These are phyloP conservation scores for Flueggea neowawraea DNA, from an alignment of 441 rosid species.

Conservation along the genomic window DNA sequence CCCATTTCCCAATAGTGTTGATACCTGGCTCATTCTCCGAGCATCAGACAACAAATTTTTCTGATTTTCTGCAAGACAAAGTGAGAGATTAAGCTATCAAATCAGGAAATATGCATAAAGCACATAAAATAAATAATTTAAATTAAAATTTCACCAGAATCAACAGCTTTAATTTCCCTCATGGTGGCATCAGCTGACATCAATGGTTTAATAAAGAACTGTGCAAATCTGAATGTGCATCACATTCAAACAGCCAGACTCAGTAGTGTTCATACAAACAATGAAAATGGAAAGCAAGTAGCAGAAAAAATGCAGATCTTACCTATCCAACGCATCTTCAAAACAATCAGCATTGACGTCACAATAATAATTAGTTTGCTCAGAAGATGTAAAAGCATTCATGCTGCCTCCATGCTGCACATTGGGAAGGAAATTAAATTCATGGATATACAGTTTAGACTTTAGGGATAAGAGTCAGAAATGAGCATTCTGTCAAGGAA, in stretches of 20 bases:
- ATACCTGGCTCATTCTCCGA: conserved; percentile 90
- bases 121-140: conserved; percentile 1
- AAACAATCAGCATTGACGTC: conserved; percentile 71
- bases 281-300: conserved; percentile 1
- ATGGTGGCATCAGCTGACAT: conserved; percentile 92
- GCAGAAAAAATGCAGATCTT: conserved; percentile 5
- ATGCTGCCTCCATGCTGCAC: conserved; percentile 89
- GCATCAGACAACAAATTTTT: conserved; percentile 80
- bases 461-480: too few species aligned
- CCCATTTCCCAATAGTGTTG: too few species aligned
- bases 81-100: conserved; percentile 7
- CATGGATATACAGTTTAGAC: neutral
- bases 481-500: too few species aligned
- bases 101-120: neutral
- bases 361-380: conserved; percentile 64
- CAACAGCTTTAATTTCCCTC: conserved; percentile 91
- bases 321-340: conserved; percentile 95
- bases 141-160: conserved; percentile 59
- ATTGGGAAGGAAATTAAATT: conserved; percentile 7
- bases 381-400: conserved; percentile 79
- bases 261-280: conserved; percentile 1
- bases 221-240: conserved; percentile 62
- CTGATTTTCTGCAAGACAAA: conserved; percentile 63
- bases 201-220: conserved; percentile 86
- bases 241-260: conserved; percentile 19